Evolutionary conservation across 176 grass and related monocot species (phyloP), one percentile per base, ranked within the genome.

Genomic region (Juncus effusus): DNA sequence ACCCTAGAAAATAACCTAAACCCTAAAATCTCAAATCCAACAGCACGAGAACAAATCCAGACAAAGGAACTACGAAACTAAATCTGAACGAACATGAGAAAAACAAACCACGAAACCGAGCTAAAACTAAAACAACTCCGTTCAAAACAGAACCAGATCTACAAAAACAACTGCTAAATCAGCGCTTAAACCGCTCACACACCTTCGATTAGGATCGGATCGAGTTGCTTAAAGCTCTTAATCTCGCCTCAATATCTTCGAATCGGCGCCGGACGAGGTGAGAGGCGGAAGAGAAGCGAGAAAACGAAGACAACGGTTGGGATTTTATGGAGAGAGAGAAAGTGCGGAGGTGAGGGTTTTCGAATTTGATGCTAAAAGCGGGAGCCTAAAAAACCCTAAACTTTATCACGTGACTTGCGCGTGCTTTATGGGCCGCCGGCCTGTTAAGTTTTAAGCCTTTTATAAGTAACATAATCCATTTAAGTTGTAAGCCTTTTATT

Each of bases 311-410:
- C 42, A n/a, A 53, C 64, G 64, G 64, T 54, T 10, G 44, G 7
- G 64, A 67, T 67, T 61, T 67, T 67, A 67, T 67, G 19, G 64
- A 38, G 45, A 51, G 19, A 28, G 19, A 28, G 19, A 28, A 28
- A 28, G 19, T 28, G 19, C 19, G 19, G 19, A 28, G 19, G 40
- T 38, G 38, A 71, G 68, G 54, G 68, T 72, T 72, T 72, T 72
- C 68, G 68, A 72, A 72, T 72, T 72, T 72, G 68, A 36, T 60
- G 68, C 15, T 38, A 59, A 60, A 72, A 72, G 68, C 68, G 68
- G 68, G 68, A 72, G 68, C 52, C 51, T 6, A 47, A 47, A 47
- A 70, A 72, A 72, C 68, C 68, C 68, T 72, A 72, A 72, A 57
- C 38, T 5, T 60, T 14, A 35, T 72, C 68, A 60, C 68, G 68